A percentile compares a stretch with the other conserved stretches of the same genome.
Conservation (phyloP, 371 early-diverging fungal genomes). For the Nosema muscidifuracis region DNA sequence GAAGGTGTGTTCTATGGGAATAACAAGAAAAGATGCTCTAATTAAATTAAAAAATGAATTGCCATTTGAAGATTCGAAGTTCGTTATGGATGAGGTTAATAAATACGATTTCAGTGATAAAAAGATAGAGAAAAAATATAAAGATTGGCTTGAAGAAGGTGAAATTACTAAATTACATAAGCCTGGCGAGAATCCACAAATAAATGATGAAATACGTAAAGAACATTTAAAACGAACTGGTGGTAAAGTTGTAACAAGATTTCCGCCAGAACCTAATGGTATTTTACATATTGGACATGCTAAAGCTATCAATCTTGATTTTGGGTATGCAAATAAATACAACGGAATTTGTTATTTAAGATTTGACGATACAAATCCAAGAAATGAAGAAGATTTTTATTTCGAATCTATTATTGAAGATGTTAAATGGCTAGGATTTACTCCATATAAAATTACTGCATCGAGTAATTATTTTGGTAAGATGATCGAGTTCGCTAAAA, state of each 20-base stretch:
- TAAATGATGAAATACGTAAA: constrained; percentile 76
- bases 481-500: constrained; percentile 55
- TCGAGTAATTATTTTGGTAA: constrained; percentile 83
- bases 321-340: constrained; percentile 86
- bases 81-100: constrained; percentile 34
- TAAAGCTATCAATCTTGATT: constrained; percentile 96
- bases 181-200: constrained; percentile 91
- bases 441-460: constrained; percentile 82
- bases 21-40: constrained; percentile 34
- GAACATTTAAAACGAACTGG: constrained; percentile 84
- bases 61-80: constrained; percentile 39
- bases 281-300: constrained; percentile 97
- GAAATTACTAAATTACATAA: constrained; percentile 71
- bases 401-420: constrained; percentile 86
- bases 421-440: constrained; percentile 91
- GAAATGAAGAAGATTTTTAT: constrained; percentile 88
- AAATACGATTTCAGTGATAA: neutral
- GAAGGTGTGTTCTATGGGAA: neutral
- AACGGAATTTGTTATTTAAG: constrained; percentile 84
- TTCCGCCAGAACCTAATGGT: constrained; percentile 99
- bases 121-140: constrained; percentile 2
- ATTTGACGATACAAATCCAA: constrained; percentile 98
- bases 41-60: constrained; percentile 36
- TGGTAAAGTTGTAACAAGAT: constrained; percentile 87
- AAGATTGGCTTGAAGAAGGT: constrained; percentile 57